These are phyloP conservation scores for Serpula lacrymans DNA, from an alignment of 768 basidiomycete genomes.

Conservation along the genomic window DNA sequence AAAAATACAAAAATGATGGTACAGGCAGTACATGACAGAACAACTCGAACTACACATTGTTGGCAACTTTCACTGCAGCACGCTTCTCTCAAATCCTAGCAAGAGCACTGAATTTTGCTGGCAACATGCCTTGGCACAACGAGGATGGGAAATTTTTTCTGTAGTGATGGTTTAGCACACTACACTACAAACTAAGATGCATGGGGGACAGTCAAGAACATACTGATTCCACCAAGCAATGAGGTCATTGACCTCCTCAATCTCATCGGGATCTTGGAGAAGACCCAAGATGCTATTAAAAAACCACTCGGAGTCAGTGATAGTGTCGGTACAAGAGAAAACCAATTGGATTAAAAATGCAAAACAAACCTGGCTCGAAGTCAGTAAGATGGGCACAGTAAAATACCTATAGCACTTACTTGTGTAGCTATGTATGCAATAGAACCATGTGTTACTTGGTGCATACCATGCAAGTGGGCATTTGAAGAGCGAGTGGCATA, in stretches of 20 bases:
- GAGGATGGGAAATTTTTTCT: too few relatives aligned
- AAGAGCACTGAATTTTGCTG: too few relatives aligned
- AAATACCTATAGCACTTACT: constrained; percentile 10
- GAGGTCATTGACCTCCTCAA: constrained; percentile 8
- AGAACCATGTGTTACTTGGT: constrained; percentile 7
- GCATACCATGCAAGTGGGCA: constrained; percentile 11
- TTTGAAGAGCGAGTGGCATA: constrained; percentile 9
- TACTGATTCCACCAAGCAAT: constrained; percentile 14
- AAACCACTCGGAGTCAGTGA: constrained; percentile 15
- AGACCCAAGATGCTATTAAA: constrained; percentile 13
- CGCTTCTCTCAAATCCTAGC: too few relatives aligned
- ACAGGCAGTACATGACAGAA: too few relatives aligned
- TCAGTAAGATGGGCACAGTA: too few relatives aligned
- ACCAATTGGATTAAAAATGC: constrained; percentile 9
- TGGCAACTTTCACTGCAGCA: too few relatives aligned
- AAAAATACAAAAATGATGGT: too few relatives aligned
- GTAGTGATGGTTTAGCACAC: too few relatives aligned
- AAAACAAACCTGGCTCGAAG: constrained; percentile 15
- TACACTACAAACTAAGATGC: too few relatives aligned
- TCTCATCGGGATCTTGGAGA: constrained; percentile 13
- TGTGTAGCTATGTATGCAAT: constrained; percentile 13
- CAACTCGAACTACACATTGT: too few relatives aligned
- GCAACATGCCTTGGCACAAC: too few relatives aligned
- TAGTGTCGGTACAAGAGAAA: constrained; percentile 13
- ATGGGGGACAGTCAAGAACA: constrained; percentile 7